Evolutionary conservation across 148 eudicot genomes (phyloP).

Genomic region (Fagopyrum tataricum): DNA sequence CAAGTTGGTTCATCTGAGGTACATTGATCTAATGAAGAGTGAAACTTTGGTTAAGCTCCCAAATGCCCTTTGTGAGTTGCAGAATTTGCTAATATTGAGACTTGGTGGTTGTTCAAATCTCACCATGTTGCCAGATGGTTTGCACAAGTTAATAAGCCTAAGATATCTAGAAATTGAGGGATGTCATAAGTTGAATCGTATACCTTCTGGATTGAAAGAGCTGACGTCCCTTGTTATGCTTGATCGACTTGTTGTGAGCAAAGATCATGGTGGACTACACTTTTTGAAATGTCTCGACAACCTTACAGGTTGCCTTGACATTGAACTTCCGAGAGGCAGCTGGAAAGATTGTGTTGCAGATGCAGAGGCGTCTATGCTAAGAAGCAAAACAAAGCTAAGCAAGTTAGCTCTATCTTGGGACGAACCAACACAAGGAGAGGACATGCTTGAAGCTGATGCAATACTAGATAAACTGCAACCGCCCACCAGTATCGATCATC

Average conservation of each 20-base stretch:
- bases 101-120: constrained; percentile 8
- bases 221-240: constrained; percentile 13
- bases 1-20: constrained; percentile 17
- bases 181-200: constrained; percentile 10
- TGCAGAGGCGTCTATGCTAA: neutral
- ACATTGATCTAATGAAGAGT: constrained; percentile 19
- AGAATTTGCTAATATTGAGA: constrained; percentile 16
- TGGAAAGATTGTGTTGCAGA: neutral
- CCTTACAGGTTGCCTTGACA: neutral
- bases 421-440: neutral
- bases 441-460: neutral
- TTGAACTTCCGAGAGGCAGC: neutral
- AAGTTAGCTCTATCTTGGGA: neutral
- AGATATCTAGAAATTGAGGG: constrained; percentile 15
- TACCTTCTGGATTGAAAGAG: constrained; percentile 15
- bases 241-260: neutral
- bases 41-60: constrained; percentile 13
- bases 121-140: constrained; percentile 9
- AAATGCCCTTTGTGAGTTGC: constrained; percentile 9
- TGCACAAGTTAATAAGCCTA: constrained; percentile 7
- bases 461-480: neutral
- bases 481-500: neutral
- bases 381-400: neutral
- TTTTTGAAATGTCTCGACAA: neutral
- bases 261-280: neutral